Percentiles rank a stretch among this genome's conserved stretches.
Conservation (phyloP, 1,284 basidiomycete genomes). For the Ustilago vetiveriae region DNA sequence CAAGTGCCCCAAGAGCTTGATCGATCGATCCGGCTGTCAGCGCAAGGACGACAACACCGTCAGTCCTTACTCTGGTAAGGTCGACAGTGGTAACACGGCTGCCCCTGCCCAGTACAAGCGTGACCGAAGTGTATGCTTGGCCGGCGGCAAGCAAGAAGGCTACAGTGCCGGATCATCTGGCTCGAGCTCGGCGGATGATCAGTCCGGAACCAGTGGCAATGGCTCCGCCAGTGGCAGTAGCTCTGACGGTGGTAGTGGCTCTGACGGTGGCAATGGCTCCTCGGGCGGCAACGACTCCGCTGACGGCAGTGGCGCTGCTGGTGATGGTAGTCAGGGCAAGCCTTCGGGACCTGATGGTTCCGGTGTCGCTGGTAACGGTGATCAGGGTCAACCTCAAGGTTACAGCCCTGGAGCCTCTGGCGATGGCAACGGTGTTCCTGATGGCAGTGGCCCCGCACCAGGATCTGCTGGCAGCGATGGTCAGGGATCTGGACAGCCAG, state of each 20-base stretch:
- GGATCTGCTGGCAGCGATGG: background rate
- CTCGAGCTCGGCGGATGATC: no score
- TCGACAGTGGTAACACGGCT: constrained; percentile 1
- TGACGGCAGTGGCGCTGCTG: background rate
- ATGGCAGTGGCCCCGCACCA: no score
- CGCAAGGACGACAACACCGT: constrained; percentile 36
- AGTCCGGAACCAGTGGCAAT: no score
- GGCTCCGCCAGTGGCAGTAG: no score
- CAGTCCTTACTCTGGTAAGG: constrained; percentile 19
- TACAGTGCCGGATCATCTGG: background rate
- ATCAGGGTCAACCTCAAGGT: background rate
- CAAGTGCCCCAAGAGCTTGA: constrained; percentile 34
- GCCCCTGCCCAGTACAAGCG: constrained; percentile 31
- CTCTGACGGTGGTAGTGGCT: no score
- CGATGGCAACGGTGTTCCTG: background rate
- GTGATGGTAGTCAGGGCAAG: no score
- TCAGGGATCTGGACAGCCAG: no score
- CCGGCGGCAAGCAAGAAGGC: constrained; percentile 9
- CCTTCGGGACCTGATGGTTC: background rate
- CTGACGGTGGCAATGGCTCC: no score
- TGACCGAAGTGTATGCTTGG: constrained; percentile 34
- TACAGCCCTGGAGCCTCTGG: background rate
- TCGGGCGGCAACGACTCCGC: background rate
- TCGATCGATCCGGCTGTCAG: constrained; percentile 45
- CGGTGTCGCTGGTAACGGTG: background rate